These are phyloP conservation scores for Phytophthora uliginosa DNA, from an alignment of 352 stramenopile genomes.

Conservation along the genomic window DNA sequence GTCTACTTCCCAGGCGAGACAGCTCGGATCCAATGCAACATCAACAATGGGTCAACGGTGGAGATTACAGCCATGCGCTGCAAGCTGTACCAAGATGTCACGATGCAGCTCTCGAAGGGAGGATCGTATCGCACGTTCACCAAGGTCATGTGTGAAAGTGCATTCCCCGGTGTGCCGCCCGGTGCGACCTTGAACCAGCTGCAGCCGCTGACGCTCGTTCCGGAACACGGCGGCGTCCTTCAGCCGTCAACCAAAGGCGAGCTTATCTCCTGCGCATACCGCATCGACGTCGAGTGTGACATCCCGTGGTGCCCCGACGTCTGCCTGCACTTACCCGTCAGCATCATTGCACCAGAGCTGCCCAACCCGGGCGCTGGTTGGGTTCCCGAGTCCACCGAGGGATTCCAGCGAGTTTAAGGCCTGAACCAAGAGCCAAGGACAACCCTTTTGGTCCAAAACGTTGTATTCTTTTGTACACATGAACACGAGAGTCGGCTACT, in stretches of 20 bases:
- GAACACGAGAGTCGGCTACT: neutral
- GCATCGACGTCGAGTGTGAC: slow-evolving; percentile 73
- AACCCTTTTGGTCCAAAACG: neutral
- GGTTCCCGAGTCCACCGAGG: slow-evolving; percentile 31
- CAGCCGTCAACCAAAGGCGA: slow-evolving; percentile 59
- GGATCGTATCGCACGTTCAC: slow-evolving; percentile 49
- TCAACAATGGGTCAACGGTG: slow-evolving; percentile 65
- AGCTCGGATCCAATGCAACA: slow-evolving; percentile 67
- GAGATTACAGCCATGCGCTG: slow-evolving; percentile 73
- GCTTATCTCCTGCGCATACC: slow-evolving; percentile 67
- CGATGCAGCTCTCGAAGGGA: slow-evolving; percentile 42
- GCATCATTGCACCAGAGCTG: slow-evolving; percentile 55
- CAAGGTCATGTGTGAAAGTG: slow-evolving; percentile 45
- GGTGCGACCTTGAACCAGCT: slow-evolving; percentile 51
- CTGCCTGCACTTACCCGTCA: slow-evolving; percentile 63
- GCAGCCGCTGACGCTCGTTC: slow-evolving; percentile 55
- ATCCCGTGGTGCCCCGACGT: slow-evolving; percentile 77
- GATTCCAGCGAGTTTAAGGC: slow-evolving; percentile 8
- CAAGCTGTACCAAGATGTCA: slow-evolving; percentile 65
- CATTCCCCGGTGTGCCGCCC: slow-evolving; percentile 60
- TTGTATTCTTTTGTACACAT: neutral
- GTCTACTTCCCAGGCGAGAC: slow-evolving; percentile 72
- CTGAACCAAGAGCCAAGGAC: neutral
- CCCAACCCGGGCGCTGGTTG: slow-evolving; percentile 31
- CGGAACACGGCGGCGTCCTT: slow-evolving; percentile 39